These are phyloP conservation scores for Epichloe sibirici DNA, from an alignment of 2,329 filamentous ascomycete species.

Conservation along the genomic window DNA sequence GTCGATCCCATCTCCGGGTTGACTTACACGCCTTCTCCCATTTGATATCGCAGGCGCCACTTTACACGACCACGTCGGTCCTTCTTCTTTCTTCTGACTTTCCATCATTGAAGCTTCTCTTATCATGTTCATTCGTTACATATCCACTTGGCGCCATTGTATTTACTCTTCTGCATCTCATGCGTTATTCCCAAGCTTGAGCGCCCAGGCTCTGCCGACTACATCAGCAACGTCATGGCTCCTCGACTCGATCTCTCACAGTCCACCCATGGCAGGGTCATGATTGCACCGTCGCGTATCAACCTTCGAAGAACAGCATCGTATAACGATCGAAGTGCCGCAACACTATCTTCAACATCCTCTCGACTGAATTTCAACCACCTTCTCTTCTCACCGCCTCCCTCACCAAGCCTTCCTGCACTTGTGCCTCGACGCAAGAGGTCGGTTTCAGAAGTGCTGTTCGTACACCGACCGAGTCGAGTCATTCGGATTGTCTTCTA, in stretches of 20 bases:
- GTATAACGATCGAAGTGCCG: slow-evolving; percentile 34
- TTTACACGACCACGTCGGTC: neutral
- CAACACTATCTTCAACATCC: slow-evolving; percentile 44
- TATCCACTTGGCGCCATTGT: no score
- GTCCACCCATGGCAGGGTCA: slow-evolving; percentile 35
- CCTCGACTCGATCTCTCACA: slow-evolving; percentile 33
- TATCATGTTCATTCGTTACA: no score
- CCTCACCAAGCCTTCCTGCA: slow-evolving; percentile 59
- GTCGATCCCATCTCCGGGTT: no score
- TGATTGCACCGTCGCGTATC: slow-evolving; percentile 41
- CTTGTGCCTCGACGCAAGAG: slow-evolving; percentile 54
- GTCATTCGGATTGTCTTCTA: slow-evolving; percentile 45
- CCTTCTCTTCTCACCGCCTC: slow-evolving; percentile 53
- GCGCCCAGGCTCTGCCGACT: neutral
- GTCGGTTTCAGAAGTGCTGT: slow-evolving; percentile 33
- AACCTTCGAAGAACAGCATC: slow-evolving; percentile 48
- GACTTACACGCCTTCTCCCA: no score
- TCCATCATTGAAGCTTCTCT: no score
- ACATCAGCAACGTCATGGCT: slow-evolving; percentile 25
- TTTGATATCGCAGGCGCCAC: neutral
- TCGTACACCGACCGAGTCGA: slow-evolving; percentile 39
- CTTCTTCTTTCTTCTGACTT: neutral
- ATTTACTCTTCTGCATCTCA: neutral
- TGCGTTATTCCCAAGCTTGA: neutral
- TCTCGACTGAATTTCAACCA: slow-evolving; percentile 56